Conservation (phyloP, 139 green algal genomes). For the Coelastrella sp. region DNA sequence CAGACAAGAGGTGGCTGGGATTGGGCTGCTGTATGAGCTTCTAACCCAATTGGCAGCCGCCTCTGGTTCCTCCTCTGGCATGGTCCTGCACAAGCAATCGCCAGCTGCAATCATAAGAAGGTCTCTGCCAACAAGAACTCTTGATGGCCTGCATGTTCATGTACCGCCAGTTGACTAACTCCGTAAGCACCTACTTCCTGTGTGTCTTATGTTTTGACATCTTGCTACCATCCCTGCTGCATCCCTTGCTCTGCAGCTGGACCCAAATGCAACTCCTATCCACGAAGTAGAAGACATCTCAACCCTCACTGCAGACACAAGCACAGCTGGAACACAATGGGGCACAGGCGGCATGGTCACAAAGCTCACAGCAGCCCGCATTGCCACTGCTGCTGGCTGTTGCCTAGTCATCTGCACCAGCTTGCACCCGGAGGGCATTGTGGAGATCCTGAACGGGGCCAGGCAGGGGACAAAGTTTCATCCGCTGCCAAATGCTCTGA, state of each 20-base stretch:
- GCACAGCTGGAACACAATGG: conserved; percentile 82
- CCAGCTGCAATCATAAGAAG: no score
- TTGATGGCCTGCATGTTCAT: no score
- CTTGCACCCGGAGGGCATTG: conserved; percentile 4
- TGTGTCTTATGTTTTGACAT: no score
- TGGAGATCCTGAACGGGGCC: conserved; percentile 24
- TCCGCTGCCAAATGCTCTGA: conserved; percentile 65
- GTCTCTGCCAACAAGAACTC: no score
- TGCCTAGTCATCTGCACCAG: conserved; percentile 69
- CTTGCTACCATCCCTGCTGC: not conserved
- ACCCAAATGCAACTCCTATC: conserved; percentile 70
- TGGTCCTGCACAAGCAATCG: no score
- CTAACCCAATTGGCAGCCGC: no score
- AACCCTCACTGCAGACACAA: conserved; percentile 76
- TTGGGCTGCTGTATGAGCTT: no score
- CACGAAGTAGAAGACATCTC: conserved; percentile 82
- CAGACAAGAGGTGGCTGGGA: not conserved
- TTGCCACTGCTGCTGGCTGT: conserved; percentile 86
- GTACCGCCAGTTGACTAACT: no score
- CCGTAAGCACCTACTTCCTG: no score
- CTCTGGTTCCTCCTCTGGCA: no score
- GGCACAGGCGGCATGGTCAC: conserved; percentile 96
- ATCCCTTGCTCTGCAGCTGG: conserved; percentile 27
- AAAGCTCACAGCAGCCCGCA: conserved; percentile 94
- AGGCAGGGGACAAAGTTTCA: conserved; percentile 70